Conservation (phyloP, 257 asterid genomes). For the Asclepias syriaca region DNA sequence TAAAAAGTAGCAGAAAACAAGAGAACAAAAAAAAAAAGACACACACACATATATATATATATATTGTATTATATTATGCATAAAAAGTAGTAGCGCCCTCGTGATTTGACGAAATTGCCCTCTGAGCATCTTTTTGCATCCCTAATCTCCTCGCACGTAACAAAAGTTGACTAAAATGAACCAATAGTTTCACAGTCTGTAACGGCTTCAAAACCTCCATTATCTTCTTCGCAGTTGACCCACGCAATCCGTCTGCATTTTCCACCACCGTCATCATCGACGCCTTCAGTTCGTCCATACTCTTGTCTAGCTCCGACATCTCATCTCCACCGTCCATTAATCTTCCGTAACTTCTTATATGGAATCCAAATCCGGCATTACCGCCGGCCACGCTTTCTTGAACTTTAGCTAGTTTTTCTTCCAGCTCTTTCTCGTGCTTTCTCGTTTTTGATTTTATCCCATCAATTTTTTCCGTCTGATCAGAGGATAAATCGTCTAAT, state of each 20-base stretch:
- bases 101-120: too few relatives aligned
- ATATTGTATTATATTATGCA: too few relatives aligned
- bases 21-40: too few relatives aligned
- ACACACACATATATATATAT: too few relatives aligned
- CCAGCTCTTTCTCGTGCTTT: conserved; percentile 20
- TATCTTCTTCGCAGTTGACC: conserved; percentile 14
- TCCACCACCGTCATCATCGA: conserved; percentile 9
- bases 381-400: conserved; percentile 26
- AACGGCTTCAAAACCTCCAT: conserved; percentile 18
- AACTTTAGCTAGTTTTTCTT: conserved; percentile 18
- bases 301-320: background rate
- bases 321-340: conserved; percentile 10
- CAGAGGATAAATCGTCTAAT: background rate
- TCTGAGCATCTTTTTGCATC: conserved; percentile 20
- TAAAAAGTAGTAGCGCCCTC: too few relatives aligned
- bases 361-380: background rate
- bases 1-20: too few relatives aligned
- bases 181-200: conserved; percentile 22
- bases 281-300: conserved; percentile 13
- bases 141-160: conserved; percentile 36
- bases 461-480: conserved; percentile 8
- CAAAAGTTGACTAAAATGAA: conserved; percentile 17
- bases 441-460: conserved; percentile 2
- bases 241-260: conserved; percentile 21
- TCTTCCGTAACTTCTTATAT: background rate